Base-by-base conservation (phyloP, 2,329 filamentous ascomycete species). In the Leptographium lundbergii region DNA sequence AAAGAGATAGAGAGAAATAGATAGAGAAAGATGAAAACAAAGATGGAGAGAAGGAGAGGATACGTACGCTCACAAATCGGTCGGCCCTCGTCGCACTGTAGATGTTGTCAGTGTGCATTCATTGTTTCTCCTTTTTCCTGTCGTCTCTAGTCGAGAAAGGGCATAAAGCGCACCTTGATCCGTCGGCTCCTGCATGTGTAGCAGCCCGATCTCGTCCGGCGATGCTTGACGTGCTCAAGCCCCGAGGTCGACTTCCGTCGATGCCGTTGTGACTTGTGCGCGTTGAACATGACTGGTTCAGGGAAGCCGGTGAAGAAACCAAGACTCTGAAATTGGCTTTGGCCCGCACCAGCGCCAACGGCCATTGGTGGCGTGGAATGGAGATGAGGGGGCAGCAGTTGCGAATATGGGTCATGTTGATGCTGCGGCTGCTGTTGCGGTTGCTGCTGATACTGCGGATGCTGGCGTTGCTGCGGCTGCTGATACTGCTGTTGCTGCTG, bases 131-230 rank as follows among this genome's bases (percentile, higher is more conserved):
- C 27, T 36, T 13, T 22, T 36, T 19, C 36, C 6, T n/a, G n/a
- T 25, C 24, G 9, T 51, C 24, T 25, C 25, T 32, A 4, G 0
- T 25, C 53, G 14, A 19, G 39, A 17, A 17, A 6, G 39, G 4
- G 24, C 5, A 24, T 29, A 50, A 48, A 19, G 24, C 17, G 56
- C 75, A 85, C 84, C 78, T 87, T 97, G 57, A 97, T 91, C 70
- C 94, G 83, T 65, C 94, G 82, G 66, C 86, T 86, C 61, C 94
- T 82, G 72, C 94, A 99, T 54, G 91, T 97, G 64, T 79, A 96
- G 74, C 94, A 99, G 32, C 94, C 94, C 63, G 91, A 96, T 66
- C 94, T 81, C 51, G 94, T 97, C 65, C 94, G 84, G 62, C 91
- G 87, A 70, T 97, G 92, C 72, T 97, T 97, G 65, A 95, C 87